Evolutionary conservation across 78 protist species (phyloP).

Genomic region (Polysphondylium violaceum): DNA sequence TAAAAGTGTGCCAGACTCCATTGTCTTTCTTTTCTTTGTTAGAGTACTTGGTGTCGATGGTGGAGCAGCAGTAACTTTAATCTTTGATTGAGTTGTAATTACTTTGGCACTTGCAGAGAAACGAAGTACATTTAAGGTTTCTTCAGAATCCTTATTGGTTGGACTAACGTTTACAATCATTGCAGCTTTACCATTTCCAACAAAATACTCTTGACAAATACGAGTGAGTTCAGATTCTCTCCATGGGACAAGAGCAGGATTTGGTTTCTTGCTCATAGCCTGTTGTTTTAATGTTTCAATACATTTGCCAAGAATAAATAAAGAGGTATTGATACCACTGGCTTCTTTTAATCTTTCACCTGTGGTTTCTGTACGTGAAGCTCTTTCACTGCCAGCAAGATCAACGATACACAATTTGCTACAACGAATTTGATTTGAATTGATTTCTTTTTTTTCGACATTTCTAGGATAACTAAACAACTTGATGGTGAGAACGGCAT

Average conservation of each 20-base stretch:
- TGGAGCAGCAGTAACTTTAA: constrained; percentile 1
- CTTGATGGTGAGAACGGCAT: constrained; percentile 75
- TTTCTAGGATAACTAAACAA: constrained; percentile 32
- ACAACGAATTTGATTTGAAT: not conserved
- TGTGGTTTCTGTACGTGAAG: constrained; percentile 45
- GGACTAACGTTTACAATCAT: constrained; percentile 88
- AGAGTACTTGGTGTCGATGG: constrained; percentile 8
- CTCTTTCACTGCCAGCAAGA: constrained; percentile 90
- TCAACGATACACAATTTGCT: constrained; percentile 83
- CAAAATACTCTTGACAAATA: constrained; percentile 84
- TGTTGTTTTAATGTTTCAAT: constrained; percentile 83
- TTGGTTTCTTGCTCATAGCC: constrained; percentile 29
- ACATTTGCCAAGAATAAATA: constrained; percentile 79
- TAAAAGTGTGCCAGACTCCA: not conserved
- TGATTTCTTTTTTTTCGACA: not conserved
- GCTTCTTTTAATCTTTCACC: constrained; percentile 86
- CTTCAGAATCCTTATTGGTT: constrained; percentile 54
- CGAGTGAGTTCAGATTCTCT: constrained; percentile 90
- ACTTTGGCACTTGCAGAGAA: constrained; percentile 86
- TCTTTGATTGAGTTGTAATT: constrained; percentile 61
- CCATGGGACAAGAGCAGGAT: constrained; percentile 81
- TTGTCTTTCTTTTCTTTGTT: constrained; percentile 46
- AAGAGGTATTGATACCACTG: constrained; percentile 81
- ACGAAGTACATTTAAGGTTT: constrained; percentile 80
- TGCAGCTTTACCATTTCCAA: constrained; percentile 73